Percentiles rank a stretch among this genome's conserved stretches.
phyloP scores from a whole-genome alignment of 106 monocot species.

The Phalaenopsis aphrodite region DNA sequence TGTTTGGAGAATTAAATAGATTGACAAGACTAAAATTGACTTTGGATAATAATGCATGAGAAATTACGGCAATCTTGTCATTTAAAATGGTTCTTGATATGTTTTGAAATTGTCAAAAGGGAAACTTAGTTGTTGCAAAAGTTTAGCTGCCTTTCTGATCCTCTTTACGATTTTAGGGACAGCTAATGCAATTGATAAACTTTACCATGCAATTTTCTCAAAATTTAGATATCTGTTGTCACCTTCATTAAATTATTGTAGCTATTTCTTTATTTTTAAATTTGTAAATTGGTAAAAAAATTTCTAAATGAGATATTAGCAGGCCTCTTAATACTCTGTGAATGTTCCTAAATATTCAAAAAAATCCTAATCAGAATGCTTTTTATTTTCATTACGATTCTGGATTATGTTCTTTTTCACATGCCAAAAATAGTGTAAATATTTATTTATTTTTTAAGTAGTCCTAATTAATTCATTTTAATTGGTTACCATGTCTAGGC shows the following conservation, averaged over 20 bases:
- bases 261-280: too few relatives aligned
- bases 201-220: not conserved
- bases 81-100: not conserved
- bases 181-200: not conserved
- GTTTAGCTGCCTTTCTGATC: not conserved
- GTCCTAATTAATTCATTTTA: not conserved
- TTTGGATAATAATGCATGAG: not conserved
- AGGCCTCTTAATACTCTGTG: not conserved
- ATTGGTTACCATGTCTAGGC: constrained; percentile 28
- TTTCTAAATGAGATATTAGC: not conserved
- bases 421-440: not conserved
- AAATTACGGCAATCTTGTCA: not conserved
- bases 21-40: not conserved
- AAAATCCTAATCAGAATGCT: not conserved
- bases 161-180: not conserved
- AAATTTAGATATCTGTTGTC: not conserved
- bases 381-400: not conserved
- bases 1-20: not conserved
- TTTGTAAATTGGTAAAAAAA: not conserved
- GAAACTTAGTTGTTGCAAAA: not conserved
- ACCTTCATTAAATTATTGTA: not conserved
- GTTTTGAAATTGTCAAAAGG: not conserved
- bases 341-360: not conserved
- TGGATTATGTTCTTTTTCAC: not conserved
- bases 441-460: not conserved